Conservation (phyloP, 495 filamentous ascomycete genomes). For the Cercophora sp. region DNA sequence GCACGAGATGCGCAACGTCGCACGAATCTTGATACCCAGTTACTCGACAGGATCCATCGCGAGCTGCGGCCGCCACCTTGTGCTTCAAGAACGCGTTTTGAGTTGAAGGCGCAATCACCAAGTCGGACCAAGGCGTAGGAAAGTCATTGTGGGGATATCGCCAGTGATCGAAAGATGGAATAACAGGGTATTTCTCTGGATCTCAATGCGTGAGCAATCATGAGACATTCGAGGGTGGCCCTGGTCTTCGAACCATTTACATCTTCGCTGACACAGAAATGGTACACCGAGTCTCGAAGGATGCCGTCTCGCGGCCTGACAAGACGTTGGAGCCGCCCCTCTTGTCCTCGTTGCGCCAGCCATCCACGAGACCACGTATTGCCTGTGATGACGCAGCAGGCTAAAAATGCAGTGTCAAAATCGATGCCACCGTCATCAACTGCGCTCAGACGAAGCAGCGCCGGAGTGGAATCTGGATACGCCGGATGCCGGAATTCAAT, state of each 20-base stretch:
- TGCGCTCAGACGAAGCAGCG: constrained; percentile 1
- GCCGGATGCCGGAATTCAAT: constrained; percentile 9
- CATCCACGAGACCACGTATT: not conserved
- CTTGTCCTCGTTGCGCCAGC: not conserved
- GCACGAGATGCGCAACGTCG: constrained; percentile 14
- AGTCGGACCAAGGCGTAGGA: constrained; percentile 1
- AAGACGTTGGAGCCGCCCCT: constrained; percentile 1
- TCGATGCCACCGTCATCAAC: constrained; percentile 10
- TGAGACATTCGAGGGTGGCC: not conserved
- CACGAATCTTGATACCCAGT: constrained; percentile 7
- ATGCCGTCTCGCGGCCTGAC: constrained; percentile 1
- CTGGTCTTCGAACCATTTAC: too few relatives aligned
- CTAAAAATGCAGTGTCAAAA: constrained; percentile 7
- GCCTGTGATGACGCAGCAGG: constrained; percentile 9
- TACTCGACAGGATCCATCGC: constrained; percentile 5
- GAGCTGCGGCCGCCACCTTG: not conserved
- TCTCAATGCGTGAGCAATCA: not conserved
- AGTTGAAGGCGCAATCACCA: not conserved
- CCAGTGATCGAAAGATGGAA: constrained; percentile 21
- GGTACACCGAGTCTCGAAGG: constrained; percentile 1
- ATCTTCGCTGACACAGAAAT: constrained; percentile 11
- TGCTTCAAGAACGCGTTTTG: not conserved
- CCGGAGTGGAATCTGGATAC: constrained; percentile 1
- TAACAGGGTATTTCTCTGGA: constrained; percentile 11
- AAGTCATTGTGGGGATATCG: constrained; percentile 15